These are phyloP conservation scores for Arxiozyma slooffiae DNA, from an alignment of 1,139 yeast genomes.

Conservation along the genomic window DNA sequence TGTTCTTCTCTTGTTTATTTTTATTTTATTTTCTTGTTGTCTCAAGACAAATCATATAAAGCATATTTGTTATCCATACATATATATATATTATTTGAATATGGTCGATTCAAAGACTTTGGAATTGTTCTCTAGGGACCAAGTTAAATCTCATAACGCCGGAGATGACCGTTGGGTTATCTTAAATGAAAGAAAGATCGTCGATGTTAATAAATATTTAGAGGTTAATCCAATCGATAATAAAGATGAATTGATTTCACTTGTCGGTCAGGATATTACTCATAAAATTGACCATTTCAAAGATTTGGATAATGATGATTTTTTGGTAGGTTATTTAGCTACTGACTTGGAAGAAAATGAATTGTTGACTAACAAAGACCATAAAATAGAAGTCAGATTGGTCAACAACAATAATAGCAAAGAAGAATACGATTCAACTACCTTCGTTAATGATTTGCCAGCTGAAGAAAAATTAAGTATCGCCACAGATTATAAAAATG, in stretches of 20 bases:
- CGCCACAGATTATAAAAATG: conserved; percentile 67
- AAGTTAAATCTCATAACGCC: conserved; percentile 43
- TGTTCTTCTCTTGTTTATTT: no score
- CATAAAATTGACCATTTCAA: conserved; percentile 73
- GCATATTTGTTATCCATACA: no score
- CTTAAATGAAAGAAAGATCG: conserved; percentile 63
- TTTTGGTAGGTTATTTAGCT: conserved; percentile 53
- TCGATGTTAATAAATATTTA: conserved; percentile 68
- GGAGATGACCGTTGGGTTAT: conserved; percentile 68
- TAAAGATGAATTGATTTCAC: conserved; percentile 50
- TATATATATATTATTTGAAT: not conserved
- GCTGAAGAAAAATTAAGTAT: conserved; percentile 61
- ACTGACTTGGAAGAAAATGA: conserved; percentile 51
- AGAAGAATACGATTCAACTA: conserved; percentile 37
- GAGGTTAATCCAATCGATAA: conserved; percentile 87
- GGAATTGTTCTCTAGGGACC: conserved; percentile 36
- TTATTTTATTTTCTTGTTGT: no score
- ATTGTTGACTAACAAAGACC: conserved; percentile 36
- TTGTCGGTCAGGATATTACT: conserved; percentile 80
- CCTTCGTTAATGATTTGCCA: conserved; percentile 53
- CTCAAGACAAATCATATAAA: no score
- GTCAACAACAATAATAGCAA: conserved; percentile 17
- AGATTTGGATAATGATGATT: conserved; percentile 74
- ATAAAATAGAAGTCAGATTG: conserved; percentile 34
- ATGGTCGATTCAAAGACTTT: conserved; percentile 26